A percentile compares a stretch with the other conserved stretches of the same genome.
These are phyloP conservation scores for Mycena indigotica DNA, from an alignment of 768 basidiomycete genomes.

Conservation along the genomic window DNA sequence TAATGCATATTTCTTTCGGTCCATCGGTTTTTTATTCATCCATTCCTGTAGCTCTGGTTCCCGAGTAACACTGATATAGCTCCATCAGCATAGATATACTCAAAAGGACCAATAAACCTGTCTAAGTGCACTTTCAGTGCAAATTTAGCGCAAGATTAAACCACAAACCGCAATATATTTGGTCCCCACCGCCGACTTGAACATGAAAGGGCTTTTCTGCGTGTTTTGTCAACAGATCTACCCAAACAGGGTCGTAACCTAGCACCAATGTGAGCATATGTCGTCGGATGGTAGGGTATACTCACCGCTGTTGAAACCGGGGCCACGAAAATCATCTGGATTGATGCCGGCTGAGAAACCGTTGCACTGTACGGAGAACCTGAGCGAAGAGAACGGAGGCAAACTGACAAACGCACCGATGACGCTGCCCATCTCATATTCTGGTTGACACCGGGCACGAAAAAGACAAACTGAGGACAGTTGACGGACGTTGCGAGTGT, in stretches of 20 bases:
- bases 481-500: too few relatives aligned
- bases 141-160: neutral
- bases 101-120: constrained; percentile 43
- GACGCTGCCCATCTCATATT: constrained; percentile 93
- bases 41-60: constrained; percentile 91
- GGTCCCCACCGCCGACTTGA: constrained; percentile 94
- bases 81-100: neutral
- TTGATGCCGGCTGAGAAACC: constrained; percentile 90
- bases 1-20: constrained; percentile 60
- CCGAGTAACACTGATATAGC: constrained; percentile 60
- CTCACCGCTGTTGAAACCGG: constrained; percentile 65
- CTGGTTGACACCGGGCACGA: constrained; percentile 75
- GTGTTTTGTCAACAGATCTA: constrained; percentile 86
- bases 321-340: constrained; percentile 80
- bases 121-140: constrained; percentile 27
- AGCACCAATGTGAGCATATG: neutral
- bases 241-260: constrained; percentile 89
- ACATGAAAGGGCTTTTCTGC: constrained; percentile 79
- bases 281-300: neutral
- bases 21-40: constrained; percentile 62
- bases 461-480: constrained; percentile 62
- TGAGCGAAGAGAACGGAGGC: constrained; percentile 4
- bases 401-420: constrained; percentile 53
- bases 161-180: constrained; percentile 69
- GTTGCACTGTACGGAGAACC: constrained; percentile 70